These are phyloP conservation scores for Adansonia gregorii DNA, from an alignment of 441 rosid genomes.

Conservation along the genomic window DNA sequence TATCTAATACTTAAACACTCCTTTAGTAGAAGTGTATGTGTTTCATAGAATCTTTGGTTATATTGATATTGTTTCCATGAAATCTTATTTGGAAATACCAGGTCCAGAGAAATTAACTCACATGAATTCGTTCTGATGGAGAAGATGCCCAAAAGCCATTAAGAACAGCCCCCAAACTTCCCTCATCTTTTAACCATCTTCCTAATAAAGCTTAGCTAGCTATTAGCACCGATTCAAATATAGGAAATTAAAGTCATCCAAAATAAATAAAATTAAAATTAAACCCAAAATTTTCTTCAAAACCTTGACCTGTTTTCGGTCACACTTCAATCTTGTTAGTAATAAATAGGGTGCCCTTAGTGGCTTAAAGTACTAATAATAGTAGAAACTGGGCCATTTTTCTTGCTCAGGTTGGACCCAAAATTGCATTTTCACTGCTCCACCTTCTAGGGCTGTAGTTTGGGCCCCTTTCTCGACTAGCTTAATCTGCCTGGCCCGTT, in stretches of 20 bases:
- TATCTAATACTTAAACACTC: too few relatives aligned
- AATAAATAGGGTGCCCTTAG: not conserved
- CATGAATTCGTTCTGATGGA: too few relatives aligned
- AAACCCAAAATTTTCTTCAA: not conserved
- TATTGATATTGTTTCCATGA: not conserved
- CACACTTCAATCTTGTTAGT: constrained; percentile 26
- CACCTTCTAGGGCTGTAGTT: not conserved
- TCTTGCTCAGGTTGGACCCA: constrained; percentile 28
- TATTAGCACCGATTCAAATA: not conserved
- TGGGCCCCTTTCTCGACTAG: constrained; percentile 1
- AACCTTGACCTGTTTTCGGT: not conserved
- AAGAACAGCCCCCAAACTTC: too few relatives aligned
- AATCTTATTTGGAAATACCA: not conserved
- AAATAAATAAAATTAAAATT: not conserved
- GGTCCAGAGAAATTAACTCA: not conserved
- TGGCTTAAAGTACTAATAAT: not conserved
- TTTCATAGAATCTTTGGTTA: too few relatives aligned
- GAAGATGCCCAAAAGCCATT: too few relatives aligned
- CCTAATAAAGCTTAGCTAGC: not conserved
- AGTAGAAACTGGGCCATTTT: constrained; percentile 8
- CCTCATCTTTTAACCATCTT: not conserved
- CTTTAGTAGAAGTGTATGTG: too few relatives aligned
- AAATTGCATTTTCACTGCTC: constrained; percentile 12
- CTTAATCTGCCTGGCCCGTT: constrained; percentile 29
- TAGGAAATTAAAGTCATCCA: not conserved